Evolutionary conservation across 2,329 filamentous ascomycete genomes (phyloP).

Genomic region (Sporothrix protearum): DNA sequence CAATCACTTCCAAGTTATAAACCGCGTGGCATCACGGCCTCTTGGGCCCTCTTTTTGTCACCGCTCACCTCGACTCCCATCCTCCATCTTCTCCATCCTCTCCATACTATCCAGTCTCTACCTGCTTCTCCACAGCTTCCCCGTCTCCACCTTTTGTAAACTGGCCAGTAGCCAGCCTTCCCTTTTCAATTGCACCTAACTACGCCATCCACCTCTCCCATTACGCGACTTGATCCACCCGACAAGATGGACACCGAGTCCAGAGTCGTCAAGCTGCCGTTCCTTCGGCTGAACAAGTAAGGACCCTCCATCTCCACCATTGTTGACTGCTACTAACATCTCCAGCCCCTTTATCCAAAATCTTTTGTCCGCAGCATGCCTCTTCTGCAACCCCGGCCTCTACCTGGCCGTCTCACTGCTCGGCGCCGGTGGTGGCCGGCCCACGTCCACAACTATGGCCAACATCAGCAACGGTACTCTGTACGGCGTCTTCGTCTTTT

Average conservation of each 20-base stretch:
- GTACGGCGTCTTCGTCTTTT: slow-evolving; percentile 34
- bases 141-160: not conserved
- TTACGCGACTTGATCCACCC: not conserved
- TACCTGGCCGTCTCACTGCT: slow-evolving; percentile 26
- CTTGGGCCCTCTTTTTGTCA: not conserved
- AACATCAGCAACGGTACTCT: slow-evolving; percentile 33
- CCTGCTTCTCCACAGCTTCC: not conserved
- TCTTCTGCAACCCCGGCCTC: slow-evolving; percentile 17
- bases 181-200: not conserved
- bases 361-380: slow-evolving; percentile 2
- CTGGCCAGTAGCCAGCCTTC: not conserved
- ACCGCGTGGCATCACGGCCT: slow-evolving; percentile 6
- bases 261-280: slow-evolving; percentile 17
- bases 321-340: not conserved
- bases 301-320: not conserved
- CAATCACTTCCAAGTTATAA: slow-evolving; percentile 3
- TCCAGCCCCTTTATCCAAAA: slow-evolving; percentile 18
- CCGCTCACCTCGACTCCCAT: not conserved
- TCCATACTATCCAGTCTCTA: not conserved
- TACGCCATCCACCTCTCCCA: not conserved
- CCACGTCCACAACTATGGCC: slow-evolving; percentile 31
- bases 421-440: slow-evolving; percentile 33
- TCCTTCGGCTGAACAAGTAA: slow-evolving; percentile 23
- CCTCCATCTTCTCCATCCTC: not conserved
- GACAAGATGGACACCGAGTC: slow-evolving; percentile 8